These are phyloP conservation scores for Phenoliferia sp. DNA, from an alignment of 1,284 basidiomycete genomes.

Conservation along the genomic window DNA sequence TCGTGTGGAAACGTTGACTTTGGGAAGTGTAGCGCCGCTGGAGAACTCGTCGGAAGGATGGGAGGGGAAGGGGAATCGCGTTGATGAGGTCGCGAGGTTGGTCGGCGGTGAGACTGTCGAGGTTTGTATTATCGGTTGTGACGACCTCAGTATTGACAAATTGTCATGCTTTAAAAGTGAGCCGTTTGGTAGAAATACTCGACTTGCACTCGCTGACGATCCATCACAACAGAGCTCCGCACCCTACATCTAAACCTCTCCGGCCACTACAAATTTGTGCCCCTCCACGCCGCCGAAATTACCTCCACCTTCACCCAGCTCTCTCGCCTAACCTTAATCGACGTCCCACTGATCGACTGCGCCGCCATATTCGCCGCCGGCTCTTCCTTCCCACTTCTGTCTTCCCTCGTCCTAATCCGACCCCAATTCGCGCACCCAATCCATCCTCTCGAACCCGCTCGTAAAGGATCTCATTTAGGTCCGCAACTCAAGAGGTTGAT, in stretches of 20 bases:
- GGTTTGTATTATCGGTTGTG: neutral
- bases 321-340: neutral
- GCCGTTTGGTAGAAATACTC: neutral
- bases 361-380: neutral
- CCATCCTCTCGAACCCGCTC: neutral
- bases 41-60: too few species aligned
- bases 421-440: neutral
- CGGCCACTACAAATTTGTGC: neutral
- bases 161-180: neutral
- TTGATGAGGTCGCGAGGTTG: neutral
- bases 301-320: neutral
- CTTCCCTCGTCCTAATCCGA: neutral
- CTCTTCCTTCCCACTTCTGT: neutral
- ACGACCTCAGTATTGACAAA: neutral
- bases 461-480: neutral
- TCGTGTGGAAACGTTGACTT: neutral
- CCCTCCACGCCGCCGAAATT: neutral
- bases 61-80: neutral
- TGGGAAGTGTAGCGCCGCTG: too few species aligned
- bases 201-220: neutral
- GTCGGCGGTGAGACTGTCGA: neutral
- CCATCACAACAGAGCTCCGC: neutral
- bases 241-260: neutral
- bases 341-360: neutral
- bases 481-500: neutral